Base-by-base conservation (phyloP, 2,329 filamentous ascomycete genomes). In the Diplocarpon rosae region DNA sequence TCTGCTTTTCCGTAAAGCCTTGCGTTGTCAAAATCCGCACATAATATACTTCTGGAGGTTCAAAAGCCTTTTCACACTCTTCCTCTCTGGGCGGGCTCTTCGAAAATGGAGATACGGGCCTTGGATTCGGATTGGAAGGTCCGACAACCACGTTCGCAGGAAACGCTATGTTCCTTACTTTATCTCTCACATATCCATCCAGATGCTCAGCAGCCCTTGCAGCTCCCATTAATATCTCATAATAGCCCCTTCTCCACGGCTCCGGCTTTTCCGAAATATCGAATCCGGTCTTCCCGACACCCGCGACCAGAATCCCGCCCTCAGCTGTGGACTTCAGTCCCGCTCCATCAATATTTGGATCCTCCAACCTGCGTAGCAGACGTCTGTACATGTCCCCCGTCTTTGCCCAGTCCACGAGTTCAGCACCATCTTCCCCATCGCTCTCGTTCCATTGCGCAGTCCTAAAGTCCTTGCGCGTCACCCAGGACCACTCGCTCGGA, bases 201-300 rank as follows among this genome's bases (percentile, higher is more conserved):
- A 93, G 67, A 54, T 89, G 78, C 64, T 95, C 89, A 4, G 87
- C 80, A 0, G 81, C 78, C 52, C 77, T 76, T 0, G 83, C 89
- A 48, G 78, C 77, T 10, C 82, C 73, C 77, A 95, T 85, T 37
- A 95, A 66, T 2, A 80, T 74, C 57, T 93, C 79, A 58, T 83
- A 88, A 64, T 96, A 96, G 1, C 87, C 88, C 44, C 85, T 72
- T 56, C 83, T 72, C 90, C 89, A 96, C 39, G 82, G 71, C 63
- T 93, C 86, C 51, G 79, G 82, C 68, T 88, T 94, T 7, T 47
- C 51, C 2, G 54, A 49, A n/a, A 60, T 56, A 51, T 63, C 58
- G 39, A 46, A 61, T 3, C 59, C 60, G 2, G 71, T 68, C 45
- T 65, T 69, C 0, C 73, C 75, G 24, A 77, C 56, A 0, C 71